Percentiles rank a stretch among this genome's conserved stretches.
These are phyloP conservation scores for Aciculoconidium aculeatum DNA, from an alignment of 805 yeast species.

Conservation along the genomic window DNA sequence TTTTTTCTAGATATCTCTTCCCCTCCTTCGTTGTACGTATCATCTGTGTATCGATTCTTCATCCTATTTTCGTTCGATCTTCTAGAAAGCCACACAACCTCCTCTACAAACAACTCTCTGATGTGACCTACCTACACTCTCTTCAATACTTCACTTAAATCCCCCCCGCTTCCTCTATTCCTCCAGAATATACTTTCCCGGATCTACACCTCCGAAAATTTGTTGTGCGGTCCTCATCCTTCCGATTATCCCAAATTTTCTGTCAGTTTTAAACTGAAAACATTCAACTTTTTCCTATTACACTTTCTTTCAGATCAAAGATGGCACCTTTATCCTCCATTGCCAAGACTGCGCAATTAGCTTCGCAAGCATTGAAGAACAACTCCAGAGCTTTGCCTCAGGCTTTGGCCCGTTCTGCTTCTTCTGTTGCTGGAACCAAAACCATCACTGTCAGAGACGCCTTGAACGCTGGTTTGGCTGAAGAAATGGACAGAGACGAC, in stretches of 20 bases:
- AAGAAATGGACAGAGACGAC: slow-evolving; percentile 94
- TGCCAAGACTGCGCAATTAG: slow-evolving; percentile 40
- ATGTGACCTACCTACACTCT: too few species aligned
- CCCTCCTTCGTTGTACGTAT: too few species aligned
- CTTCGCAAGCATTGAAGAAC: slow-evolving; percentile 28
- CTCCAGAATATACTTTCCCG: too few species aligned
- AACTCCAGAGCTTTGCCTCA: slow-evolving; percentile 18
- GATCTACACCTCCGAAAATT: slow-evolving; percentile 14
- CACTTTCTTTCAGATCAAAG: slow-evolving; percentile 4
- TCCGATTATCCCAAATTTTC: slow-evolving; percentile 13
- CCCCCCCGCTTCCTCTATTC: too few species aligned
- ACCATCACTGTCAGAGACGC: slow-evolving; percentile 95
- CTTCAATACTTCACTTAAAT: too few species aligned
- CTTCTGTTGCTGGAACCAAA: slow-evolving; percentile 46
- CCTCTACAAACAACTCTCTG: too few species aligned
- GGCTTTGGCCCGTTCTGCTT: slow-evolving; percentile 31
- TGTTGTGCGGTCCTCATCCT: slow-evolving; percentile 26
- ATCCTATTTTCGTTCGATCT: too few species aligned
- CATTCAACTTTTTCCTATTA: slow-evolving; percentile 2
- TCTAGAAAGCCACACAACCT: too few species aligned
- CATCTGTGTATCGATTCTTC: too few species aligned
- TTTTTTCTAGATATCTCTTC: too few species aligned
- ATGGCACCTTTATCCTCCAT: slow-evolving; percentile 28
- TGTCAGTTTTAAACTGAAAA: slow-evolving; percentile 2
- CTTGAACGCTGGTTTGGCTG: slow-evolving; percentile 88